Evolutionary conservation across 2,329 filamentous ascomycete genomes (phyloP).

Genomic region (Paraphaeosphaeria sporulosa): DNA sequence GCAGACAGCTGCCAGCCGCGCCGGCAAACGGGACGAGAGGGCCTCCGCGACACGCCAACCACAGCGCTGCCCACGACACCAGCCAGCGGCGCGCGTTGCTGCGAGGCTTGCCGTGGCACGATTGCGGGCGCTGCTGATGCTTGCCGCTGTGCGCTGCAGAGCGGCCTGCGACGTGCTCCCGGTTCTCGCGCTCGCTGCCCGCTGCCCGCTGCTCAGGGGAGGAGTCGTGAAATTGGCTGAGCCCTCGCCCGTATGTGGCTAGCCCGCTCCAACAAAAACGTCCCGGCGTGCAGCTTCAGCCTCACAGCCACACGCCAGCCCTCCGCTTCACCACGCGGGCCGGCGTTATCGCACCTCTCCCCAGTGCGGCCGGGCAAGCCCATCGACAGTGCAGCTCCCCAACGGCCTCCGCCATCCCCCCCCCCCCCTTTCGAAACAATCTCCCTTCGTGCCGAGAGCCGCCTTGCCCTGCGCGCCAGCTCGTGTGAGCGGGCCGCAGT

Average conservation of each 20-base stretch:
- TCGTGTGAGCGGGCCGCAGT: not conserved
- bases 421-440: not conserved
- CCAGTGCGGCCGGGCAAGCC: not conserved
- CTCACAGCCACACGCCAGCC: constrained; percentile 9
- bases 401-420: not conserved
- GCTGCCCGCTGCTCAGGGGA: constrained; percentile 16
- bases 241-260: constrained; percentile 15
- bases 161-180: not conserved
- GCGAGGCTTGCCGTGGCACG: not conserved
- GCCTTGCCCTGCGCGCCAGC: constrained; percentile 1
- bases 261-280: not conserved
- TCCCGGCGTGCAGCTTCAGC: constrained; percentile 14
- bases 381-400: not conserved
- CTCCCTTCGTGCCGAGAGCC: constrained; percentile 8
- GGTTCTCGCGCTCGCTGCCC: not conserved
- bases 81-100: not conserved
- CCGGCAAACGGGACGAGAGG: constrained; percentile 26
- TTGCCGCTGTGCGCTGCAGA: not conserved
- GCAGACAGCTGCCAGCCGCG: constrained; percentile 16
- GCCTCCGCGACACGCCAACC: constrained; percentile 4
- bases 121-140: not conserved
- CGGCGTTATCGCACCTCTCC: too few relatives aligned
- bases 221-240: constrained; percentile 22
- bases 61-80: not conserved
- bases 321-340: not conserved